Conservation (phyloP, 345 rosid genomes). For the Eucalyptus pauciflora region DNA sequence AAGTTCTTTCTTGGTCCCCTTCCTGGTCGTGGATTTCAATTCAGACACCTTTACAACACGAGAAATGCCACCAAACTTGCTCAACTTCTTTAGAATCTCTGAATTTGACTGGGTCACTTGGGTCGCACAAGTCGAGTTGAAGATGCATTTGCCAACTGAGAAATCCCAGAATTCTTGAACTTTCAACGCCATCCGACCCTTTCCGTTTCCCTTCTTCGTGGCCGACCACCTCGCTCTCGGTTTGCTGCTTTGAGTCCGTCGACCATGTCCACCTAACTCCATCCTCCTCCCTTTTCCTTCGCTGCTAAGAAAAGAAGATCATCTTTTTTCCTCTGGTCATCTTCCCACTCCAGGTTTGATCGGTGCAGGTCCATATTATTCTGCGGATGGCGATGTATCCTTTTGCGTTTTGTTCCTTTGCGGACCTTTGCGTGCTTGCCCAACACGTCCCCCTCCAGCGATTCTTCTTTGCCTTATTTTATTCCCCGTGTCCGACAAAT, state of each 20-base stretch:
- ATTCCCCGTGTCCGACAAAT: background rate
- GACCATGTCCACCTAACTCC: background rate
- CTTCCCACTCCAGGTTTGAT: background rate
- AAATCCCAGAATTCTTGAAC: background rate
- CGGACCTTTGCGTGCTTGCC: background rate
- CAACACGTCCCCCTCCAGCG: background rate
- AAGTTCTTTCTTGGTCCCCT: background rate
- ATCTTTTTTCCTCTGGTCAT: background rate
- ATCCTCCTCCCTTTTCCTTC: background rate
- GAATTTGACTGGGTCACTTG: background rate
- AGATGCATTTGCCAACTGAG: background rate
- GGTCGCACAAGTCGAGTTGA: background rate
- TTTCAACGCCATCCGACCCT: background rate
- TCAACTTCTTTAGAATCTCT: background rate
- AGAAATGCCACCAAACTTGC: background rate
- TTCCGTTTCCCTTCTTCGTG: background rate
- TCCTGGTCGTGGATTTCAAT: background rate
- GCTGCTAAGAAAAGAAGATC: background rate
- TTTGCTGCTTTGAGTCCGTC: background rate
- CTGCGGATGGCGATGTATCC: background rate
- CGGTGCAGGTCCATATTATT: background rate
- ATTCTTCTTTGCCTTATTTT: background rate
- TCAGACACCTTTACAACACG: background rate
- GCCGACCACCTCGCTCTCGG: background rate
- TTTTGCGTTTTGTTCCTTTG: background rate